phyloP scores from a whole-genome alignment of 2,329 filamentous ascomycete genomes.

The Magnaporthiopsis poae region DNA sequence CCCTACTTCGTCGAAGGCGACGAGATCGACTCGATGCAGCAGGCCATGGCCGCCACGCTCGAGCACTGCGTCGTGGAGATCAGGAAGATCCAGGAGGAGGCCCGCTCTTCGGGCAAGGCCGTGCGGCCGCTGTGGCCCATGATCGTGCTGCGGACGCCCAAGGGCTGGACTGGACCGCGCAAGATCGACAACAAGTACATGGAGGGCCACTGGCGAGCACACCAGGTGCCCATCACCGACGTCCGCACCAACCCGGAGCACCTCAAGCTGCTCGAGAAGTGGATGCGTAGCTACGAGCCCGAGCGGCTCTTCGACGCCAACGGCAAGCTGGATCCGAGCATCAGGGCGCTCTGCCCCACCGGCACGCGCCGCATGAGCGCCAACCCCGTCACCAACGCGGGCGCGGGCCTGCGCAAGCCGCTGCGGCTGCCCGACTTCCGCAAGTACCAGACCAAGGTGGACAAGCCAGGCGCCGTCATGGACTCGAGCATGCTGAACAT shows the following conservation, averaged over 20 bases:
- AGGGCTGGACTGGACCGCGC: slow-evolving; percentile 70
- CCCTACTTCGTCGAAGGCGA: slow-evolving; percentile 73
- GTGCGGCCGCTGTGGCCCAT: slow-evolving; percentile 69
- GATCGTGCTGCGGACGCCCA: slow-evolving; percentile 66
- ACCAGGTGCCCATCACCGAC: slow-evolving; percentile 68
- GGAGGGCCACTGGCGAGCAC: slow-evolving; percentile 68
- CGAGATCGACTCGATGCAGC: slow-evolving; percentile 65
- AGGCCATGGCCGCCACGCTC: slow-evolving; percentile 69
- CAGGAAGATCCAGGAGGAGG: slow-evolving; percentile 57
- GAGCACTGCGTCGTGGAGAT: slow-evolving; percentile 66
- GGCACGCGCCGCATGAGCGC: slow-evolving; percentile 65
- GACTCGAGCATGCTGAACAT: slow-evolving; percentile 62
- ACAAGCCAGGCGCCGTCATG: slow-evolving; percentile 46
- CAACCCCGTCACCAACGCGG: slow-evolving; percentile 67
- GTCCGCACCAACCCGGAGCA: slow-evolving; percentile 56
- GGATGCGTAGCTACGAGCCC: slow-evolving; percentile 69
- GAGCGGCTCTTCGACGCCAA: slow-evolving; percentile 58
- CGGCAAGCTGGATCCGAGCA: slow-evolving; percentile 52
- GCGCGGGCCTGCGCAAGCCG: slow-evolving; percentile 50
- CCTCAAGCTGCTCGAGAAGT: slow-evolving; percentile 59
- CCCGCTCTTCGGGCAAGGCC: slow-evolving; percentile 58
- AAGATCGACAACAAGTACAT: slow-evolving; percentile 62
- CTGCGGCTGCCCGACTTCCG: slow-evolving; percentile 62
- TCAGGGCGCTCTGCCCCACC: slow-evolving; percentile 54
- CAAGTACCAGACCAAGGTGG: slow-evolving; percentile 53